Evolutionary conservation across 1,284 basidiomycete species (phyloP).

Genomic region (Leccinum griseonigrum): DNA sequence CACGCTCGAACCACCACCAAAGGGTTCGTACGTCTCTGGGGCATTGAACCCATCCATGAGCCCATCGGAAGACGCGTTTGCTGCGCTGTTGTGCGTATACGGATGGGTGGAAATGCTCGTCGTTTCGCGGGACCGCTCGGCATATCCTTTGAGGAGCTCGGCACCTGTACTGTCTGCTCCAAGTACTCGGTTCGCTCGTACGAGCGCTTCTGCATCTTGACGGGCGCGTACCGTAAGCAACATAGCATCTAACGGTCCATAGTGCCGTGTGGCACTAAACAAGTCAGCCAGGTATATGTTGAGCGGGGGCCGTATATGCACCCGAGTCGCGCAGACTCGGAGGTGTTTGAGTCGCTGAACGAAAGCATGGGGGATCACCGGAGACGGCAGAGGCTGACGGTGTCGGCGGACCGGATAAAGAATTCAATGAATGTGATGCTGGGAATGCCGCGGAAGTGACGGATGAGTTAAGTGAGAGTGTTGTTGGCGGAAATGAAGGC

Average conservation of each 20-base stretch:
- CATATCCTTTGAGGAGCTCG: slow-evolving; percentile 40
- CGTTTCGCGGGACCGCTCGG: slow-evolving; percentile 22
- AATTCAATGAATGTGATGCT: slow-evolving; percentile 11
- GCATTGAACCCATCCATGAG: slow-evolving; percentile 21
- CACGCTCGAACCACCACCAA: slow-evolving; percentile 1
- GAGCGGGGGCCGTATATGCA: slow-evolving; percentile 47
- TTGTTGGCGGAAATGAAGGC: slow-evolving; percentile 23
- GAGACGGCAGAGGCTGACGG: slow-evolving; percentile 17
- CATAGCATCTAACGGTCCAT: slow-evolving; percentile 65
- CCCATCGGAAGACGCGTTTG: slow-evolving; percentile 25
- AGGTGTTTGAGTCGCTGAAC: slow-evolving; percentile 37
- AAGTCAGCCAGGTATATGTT: slow-evolving; percentile 68
- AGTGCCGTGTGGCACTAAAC: slow-evolving; percentile 69
- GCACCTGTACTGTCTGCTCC: slow-evolving; percentile 53
- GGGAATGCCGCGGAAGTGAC: slow-evolving; percentile 27
- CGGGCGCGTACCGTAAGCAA: slow-evolving; percentile 59
- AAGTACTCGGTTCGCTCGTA: slow-evolving; percentile 62
- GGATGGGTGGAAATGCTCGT: slow-evolving; percentile 20
- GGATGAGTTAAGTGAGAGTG: slow-evolving; percentile 21
- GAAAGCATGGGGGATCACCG: slow-evolving; percentile 39
- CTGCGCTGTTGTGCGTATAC: slow-evolving; percentile 17
- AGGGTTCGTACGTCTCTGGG: slow-evolving; percentile 9
- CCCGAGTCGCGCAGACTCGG: slow-evolving; percentile 35
- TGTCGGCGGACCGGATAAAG: slow-evolving; percentile 19
- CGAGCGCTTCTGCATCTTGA: slow-evolving; percentile 58